Evolutionary conservation across 768 basidiomycete genomes (phyloP).

Genomic region (Lactarius psammicola): DNA sequence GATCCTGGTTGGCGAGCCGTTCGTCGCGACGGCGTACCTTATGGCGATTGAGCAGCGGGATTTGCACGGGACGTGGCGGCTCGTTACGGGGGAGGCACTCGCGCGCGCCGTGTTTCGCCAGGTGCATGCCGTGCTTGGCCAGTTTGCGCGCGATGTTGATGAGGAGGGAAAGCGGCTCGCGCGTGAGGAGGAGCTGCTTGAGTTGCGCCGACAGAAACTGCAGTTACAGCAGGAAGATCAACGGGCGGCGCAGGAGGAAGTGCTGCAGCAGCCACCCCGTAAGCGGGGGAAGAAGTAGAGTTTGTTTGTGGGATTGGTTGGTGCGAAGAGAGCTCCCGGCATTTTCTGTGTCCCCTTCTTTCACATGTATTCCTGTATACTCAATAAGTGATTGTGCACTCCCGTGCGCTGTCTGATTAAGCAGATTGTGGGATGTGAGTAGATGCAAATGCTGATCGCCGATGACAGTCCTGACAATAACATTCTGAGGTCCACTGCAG

Average conservation of each 20-base stretch:
- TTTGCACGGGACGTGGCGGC: conserved; percentile 4
- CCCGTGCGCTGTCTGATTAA: no score
- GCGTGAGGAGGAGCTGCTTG: neutral
- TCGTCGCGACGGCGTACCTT: conserved; percentile 15
- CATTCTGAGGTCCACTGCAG: no score
- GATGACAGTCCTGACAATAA: no score
- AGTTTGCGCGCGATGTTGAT: conserved; percentile 14
- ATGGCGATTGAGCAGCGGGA: conserved; percentile 11
- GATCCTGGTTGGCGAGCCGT: conserved; percentile 14
- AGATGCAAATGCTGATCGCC: no score
- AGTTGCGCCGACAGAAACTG: neutral
- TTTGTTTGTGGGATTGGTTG: neutral
- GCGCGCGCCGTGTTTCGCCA: neutral
- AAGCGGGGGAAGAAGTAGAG: conserved; percentile 6
- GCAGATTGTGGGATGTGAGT: no score
- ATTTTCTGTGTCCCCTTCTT: no score
- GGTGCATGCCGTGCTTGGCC: conserved; percentile 7
- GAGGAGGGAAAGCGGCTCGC: conserved; percentile 11
- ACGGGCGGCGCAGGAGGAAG: neutral
- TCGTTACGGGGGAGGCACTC: conserved; percentile 15
- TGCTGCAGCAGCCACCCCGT: neutral
- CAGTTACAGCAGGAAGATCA: neutral
- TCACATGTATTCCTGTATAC: neutral
- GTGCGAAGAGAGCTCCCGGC: no score
- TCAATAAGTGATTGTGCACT: no score